Base-by-base conservation (phyloP, 495 filamentous ascomycete species). In the Gamarada debralockiae region DNA sequence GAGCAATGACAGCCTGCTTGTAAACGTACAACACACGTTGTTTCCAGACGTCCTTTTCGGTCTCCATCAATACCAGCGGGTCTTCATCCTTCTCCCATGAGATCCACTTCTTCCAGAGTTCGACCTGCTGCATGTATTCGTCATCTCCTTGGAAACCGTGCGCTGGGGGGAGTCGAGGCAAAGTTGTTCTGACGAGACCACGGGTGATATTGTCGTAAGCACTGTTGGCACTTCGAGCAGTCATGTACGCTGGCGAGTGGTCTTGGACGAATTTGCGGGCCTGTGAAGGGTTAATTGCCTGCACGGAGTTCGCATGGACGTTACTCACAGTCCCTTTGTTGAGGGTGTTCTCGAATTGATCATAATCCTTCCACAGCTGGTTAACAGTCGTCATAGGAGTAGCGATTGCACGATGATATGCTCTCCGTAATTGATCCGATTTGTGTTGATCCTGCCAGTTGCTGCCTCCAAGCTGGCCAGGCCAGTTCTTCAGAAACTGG, bases 381-480 rank as follows among this genome's bases (percentile, higher is more conserved):
- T 91, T 89, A 42, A 93, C 78, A 27, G 81, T 87, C 41, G 85
- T 76, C 12, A 85, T 92, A 3, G 93, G 93, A 47, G 96, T 81
- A 56, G 78, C 83, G 36, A 95, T 85, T 13, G 93, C 92, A 25
- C 83, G 83, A 59, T 96, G 92, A 65, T 96, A 97, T 3, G 88
- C 86, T 62, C 92, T 95, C 20, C 93, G 82, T 18, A 98, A 71
- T 54, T 83, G 67, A 58, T 98, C 93, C 89, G 95, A 95, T 76
- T 98, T 98, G 62, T 97, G 93, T 66, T 89, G 85, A 62, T 97
- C 93, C 64, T 97, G 90, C 93, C 93, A 98, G 15, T 80, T 82
- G 48, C 77, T 83, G 33, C 93, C 95, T 27, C 92, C 92, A 38
- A 90, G 74, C 36, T 76, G 81, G 10, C 95, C 95, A 8, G 95